Evolutionary conservation across 805 yeast species (phyloP).

Genomic region (Zygosaccharomyces bailii): DNA sequence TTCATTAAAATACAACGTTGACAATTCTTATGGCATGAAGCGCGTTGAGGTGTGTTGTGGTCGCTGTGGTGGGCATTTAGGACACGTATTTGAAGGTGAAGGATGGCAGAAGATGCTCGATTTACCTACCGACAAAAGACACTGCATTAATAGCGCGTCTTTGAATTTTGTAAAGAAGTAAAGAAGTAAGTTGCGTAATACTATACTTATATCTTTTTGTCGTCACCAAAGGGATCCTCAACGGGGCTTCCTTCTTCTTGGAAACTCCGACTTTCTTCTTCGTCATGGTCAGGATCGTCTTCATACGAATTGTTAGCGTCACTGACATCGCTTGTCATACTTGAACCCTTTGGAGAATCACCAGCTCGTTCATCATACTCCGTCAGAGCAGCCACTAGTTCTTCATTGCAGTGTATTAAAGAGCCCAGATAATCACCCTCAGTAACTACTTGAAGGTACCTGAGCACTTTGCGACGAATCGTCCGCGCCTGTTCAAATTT

Average conservation of each 20-base stretch:
- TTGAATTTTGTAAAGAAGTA: constrained; percentile 52
- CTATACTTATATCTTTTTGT: constrained; percentile 33
- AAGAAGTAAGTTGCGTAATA: neutral
- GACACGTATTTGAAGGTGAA: constrained; percentile 93
- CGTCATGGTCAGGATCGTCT: constrained; percentile 42
- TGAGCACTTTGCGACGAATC: constrained; percentile 70
- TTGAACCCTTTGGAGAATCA: neutral
- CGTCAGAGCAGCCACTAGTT: constrained; percentile 70
- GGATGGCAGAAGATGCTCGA: constrained; percentile 55
- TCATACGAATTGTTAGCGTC: no score
- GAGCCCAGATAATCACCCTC: constrained; percentile 87
- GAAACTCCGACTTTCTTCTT: constrained; percentile 36
- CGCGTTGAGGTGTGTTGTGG: constrained; percentile 88
- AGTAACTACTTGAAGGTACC: constrained; percentile 79
- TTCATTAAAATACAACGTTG: constrained; percentile 59
- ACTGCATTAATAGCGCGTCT: constrained; percentile 87
- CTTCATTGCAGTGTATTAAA: constrained; percentile 85
- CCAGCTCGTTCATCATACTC: constrained; percentile 53
- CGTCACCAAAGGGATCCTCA: constrained; percentile 52
- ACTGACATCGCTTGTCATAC: constrained; percentile 31
- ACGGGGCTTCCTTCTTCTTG: constrained; percentile 19
- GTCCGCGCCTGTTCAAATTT: constrained; percentile 72
- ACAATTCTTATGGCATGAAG: constrained; percentile 66
- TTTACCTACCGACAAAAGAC: constrained; percentile 72
- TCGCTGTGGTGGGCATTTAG: constrained; percentile 89